Percentiles rank a stretch among this genome's conserved stretches.
Evolutionary conservation across 495 filamentous ascomycete species (phyloP).

Genomic region (Penicillium waksmanii): DNA sequence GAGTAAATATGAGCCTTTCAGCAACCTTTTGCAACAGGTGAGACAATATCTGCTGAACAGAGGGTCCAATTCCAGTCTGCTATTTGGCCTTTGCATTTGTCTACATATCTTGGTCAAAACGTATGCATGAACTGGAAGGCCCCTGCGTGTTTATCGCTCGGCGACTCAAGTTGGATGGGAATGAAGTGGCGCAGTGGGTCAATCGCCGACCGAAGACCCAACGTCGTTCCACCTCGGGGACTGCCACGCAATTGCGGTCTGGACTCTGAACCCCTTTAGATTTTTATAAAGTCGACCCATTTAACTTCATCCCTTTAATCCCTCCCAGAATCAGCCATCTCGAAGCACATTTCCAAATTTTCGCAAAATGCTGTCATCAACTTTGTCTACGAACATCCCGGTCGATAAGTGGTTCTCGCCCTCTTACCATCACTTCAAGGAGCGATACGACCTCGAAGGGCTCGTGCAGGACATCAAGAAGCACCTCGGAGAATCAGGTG

Average conservation of each 20-base stretch:
- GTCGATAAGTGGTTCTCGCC: constrained; percentile 22
- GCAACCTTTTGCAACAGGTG: too few species aligned
- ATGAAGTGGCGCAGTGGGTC: constrained; percentile 1
- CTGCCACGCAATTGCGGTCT: constrained; percentile 9
- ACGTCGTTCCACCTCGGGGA: constrained; percentile 20
- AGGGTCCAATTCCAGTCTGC: too few species aligned
- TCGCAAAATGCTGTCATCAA: constrained; percentile 22
- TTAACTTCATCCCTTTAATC: constrained; percentile 2
- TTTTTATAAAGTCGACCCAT: constrained; percentile 9
- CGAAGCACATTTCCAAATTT: neutral
- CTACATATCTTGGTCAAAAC: neutral
- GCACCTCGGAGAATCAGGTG: constrained; percentile 32
- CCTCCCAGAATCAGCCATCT: neutral
- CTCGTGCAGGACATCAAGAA: constrained; percentile 37
- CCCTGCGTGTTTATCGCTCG: neutral
- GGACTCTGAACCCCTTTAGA: neutral
- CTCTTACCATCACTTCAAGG: constrained; percentile 25
- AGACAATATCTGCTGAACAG: too few species aligned
- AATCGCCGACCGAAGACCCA: constrained; percentile 22
- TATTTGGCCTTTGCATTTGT: too few species aligned
- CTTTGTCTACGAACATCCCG: constrained; percentile 14
- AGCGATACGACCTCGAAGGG: constrained; percentile 30
- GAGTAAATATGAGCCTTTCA: too few species aligned
- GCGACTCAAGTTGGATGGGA: neutral
- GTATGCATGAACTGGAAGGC: neutral